A percentile compares a stretch with the other conserved stretches of the same genome.
phyloP scores from a whole-genome alignment of 1,284 basidiomycete species.

The Athelia psychrophila region DNA sequence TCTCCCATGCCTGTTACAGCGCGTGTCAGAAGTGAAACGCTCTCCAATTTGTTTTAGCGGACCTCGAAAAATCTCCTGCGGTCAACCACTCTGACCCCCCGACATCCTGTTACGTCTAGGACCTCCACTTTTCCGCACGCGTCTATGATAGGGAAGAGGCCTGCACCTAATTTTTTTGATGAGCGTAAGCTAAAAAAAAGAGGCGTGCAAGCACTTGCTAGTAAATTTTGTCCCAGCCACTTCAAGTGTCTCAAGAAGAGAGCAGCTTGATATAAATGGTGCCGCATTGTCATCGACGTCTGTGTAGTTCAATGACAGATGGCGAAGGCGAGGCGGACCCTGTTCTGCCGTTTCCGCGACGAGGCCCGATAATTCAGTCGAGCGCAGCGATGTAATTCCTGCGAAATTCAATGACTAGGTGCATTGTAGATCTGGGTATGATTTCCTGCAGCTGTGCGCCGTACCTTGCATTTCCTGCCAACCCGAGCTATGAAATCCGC shows the following conservation, averaged over 20 bases:
- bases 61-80: conserved; percentile 70
- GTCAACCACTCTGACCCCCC: conserved; percentile 55
- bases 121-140: conserved; percentile 47
- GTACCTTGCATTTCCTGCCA: conserved; percentile 59
- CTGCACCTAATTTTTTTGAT: conserved; percentile 38
- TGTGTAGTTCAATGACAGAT: conserved; percentile 60
- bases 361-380: conserved; percentile 49
- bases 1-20: conserved; percentile 42
- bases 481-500: conserved; percentile 46
- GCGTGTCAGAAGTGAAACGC: conserved; percentile 2
- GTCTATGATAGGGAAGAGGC: conserved; percentile 56
- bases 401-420: conserved; percentile 56
- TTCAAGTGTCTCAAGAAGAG: conserved; percentile 43
- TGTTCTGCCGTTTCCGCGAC: conserved; percentile 29
- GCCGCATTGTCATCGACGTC: conserved; percentile 54
- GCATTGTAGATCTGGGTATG: no score
- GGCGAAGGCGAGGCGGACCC: conserved; percentile 36
- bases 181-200: not conserved
- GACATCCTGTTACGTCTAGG: conserved; percentile 64
- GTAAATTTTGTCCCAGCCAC: conserved; percentile 59
- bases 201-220: conserved; percentile 39
- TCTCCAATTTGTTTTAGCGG: conserved; percentile 5
- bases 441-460: conserved; percentile 8
- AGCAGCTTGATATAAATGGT: conserved; percentile 51
- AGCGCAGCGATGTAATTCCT: conserved; percentile 48